Percentiles rank a stretch among this genome's conserved stretches.
These are phyloP conservation scores for Aureobasidium pullulans DNA, from an alignment of 2,329 filamentous ascomycete species.

Conservation along the genomic window DNA sequence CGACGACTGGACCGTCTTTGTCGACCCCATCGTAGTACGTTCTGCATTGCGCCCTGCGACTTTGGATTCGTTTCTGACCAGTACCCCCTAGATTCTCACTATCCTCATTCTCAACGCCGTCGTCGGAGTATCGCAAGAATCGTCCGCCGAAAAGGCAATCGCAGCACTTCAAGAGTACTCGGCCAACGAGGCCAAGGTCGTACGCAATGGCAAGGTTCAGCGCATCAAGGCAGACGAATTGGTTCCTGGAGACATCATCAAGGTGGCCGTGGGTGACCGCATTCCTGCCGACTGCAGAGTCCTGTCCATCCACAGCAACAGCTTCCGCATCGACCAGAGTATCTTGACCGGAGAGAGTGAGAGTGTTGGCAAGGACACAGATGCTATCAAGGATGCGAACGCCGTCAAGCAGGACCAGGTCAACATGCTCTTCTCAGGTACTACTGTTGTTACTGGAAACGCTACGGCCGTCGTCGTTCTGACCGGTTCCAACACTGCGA, in stretches of 20 bases:
- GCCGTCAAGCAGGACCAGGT: conserved; percentile 95
- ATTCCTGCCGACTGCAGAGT: conserved; percentile 92
- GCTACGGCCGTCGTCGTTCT: conserved; percentile 85
- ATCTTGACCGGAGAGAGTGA: conserved; percentile 97
- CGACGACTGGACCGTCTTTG: conserved; percentile 93
- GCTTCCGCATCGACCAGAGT: conserved; percentile 92
- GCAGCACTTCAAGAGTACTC: conserved; percentile 98
- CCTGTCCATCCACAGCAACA: conserved; percentile 89
- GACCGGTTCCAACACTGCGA: conserved; percentile 84
- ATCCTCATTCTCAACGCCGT: conserved; percentile 95
- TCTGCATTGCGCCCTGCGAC: neutral
- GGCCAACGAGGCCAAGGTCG: conserved; percentile 90
- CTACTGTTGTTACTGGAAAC: conserved; percentile 89
- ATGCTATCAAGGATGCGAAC: conserved; percentile 63
- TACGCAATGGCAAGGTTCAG: conserved; percentile 73
- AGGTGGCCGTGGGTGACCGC: conserved; percentile 81
- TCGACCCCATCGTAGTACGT: conserved; percentile 88
- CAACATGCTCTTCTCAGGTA: conserved; percentile 98
- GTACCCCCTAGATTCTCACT: conserved; percentile 66
- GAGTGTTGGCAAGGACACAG: conserved; percentile 80
- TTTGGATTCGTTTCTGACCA: conserved; percentile 14
- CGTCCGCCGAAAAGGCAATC: conserved; percentile 96
- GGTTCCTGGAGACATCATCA: conserved; percentile 88
- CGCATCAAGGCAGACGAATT: conserved; percentile 93
- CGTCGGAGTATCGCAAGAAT: conserved; percentile 97